Percentiles rank a stretch among this genome's conserved stretches.
Conservation (phyloP, 495 filamentous ascomycete genomes). For the Podospora australis region DNA sequence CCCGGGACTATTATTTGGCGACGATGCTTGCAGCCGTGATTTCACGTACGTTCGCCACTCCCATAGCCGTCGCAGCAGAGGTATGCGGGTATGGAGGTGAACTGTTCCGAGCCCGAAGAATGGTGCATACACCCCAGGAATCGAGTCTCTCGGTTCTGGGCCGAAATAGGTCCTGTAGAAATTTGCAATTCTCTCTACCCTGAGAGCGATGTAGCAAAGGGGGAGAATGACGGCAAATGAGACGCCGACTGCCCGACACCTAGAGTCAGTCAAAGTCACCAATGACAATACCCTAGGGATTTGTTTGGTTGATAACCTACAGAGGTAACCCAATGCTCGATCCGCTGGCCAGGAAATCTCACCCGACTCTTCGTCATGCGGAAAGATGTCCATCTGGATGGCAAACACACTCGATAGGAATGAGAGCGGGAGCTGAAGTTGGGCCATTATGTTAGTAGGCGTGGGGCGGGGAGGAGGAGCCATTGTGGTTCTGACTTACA, state of each 20-base stretch:
- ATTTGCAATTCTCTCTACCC: background rate
- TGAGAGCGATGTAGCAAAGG: background rate
- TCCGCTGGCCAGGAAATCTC: constrained; percentile 2
- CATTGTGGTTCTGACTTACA: background rate
- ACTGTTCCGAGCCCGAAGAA: too few relatives aligned
- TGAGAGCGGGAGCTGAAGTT: background rate
- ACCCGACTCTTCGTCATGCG: background rate
- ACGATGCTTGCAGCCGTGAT: too few relatives aligned
- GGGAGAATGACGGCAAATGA: background rate
- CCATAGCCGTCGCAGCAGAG: too few relatives aligned
- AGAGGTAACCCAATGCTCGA: constrained; percentile 2
- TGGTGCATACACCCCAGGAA: too few relatives aligned
- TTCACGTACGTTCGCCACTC: too few relatives aligned
- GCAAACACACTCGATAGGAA: constrained; percentile 6
- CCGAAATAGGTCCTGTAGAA: background rate
- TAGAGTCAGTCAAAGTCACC: background rate
- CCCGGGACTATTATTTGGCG: too few relatives aligned
- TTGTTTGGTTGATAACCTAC: too few relatives aligned
- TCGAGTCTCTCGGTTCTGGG: too few relatives aligned
- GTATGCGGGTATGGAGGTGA: too few relatives aligned
- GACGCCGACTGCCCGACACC: background rate
- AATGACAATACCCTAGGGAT: background rate
- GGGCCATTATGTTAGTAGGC: background rate
- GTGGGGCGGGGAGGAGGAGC: too few relatives aligned
- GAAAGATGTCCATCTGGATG: constrained; percentile 6